Conservation (phyloP, 257 asterid genomes). For the Petunia secreta region DNA sequence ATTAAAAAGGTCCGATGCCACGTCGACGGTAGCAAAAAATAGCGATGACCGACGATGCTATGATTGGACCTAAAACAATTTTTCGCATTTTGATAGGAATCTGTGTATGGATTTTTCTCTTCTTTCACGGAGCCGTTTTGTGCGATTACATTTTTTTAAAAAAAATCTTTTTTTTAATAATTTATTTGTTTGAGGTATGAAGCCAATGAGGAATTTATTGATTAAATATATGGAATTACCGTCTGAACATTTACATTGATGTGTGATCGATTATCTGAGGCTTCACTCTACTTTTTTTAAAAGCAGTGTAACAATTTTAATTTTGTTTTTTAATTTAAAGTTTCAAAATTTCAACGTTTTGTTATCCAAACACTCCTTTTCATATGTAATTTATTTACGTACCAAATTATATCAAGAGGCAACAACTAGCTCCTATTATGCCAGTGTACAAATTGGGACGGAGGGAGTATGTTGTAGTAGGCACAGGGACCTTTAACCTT, state of each 20-base stretch:
- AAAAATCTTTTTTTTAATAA: not conserved
- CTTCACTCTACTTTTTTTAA: constrained; percentile 14
- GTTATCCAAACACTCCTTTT: too few relatives aligned
- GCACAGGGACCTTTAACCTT: too few relatives aligned
- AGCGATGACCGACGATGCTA: constrained; percentile 64
- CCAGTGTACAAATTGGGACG: too few relatives aligned
- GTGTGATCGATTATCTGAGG: constrained; percentile 67
- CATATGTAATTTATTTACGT: too few relatives aligned
- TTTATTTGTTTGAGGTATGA: not conserved
- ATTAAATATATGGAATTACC: constrained; percentile 67
- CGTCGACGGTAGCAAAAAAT: constrained; percentile 56
- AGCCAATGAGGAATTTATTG: constrained; percentile 52
- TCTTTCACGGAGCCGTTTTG: constrained; percentile 64
- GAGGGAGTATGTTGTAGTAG: too few relatives aligned
- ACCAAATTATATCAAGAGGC: too few relatives aligned
- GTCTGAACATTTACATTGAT: constrained; percentile 60
- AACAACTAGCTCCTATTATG: too few relatives aligned
- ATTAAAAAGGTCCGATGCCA: constrained; percentile 54
- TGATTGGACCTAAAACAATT: constrained; percentile 49
- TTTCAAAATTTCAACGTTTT: too few relatives aligned
- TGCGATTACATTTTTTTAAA: constrained; percentile 55
- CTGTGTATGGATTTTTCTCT: constrained; percentile 43
- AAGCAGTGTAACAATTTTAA: too few relatives aligned
- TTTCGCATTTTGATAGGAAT: constrained; percentile 81
- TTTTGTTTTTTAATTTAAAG: too few relatives aligned